Base-by-base conservation (phyloP, 179 eudicot genomes). In the Nepenthes alata region DNA sequence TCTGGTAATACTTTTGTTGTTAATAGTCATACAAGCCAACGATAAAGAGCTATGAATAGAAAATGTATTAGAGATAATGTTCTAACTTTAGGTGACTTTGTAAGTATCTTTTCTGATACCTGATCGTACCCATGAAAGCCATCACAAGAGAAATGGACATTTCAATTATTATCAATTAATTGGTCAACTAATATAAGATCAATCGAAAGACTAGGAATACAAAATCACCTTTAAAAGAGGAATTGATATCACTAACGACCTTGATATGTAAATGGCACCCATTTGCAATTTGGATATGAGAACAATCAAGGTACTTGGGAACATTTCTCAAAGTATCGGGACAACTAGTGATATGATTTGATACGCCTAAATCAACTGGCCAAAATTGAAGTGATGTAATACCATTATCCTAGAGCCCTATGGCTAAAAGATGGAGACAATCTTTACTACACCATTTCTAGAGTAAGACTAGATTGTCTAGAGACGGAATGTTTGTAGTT, bases 381-480 rank as follows among this genome's bases (percentile, higher is more conserved):
- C 37, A 56, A 25, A n/a, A 56, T 4, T 5, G 2, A 56, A 36
- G 35, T 9, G 9, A 6, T 4, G 38, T 6, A 56, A 9, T 25
- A 56, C 59, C 59, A 25, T 56, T 34, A 36, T 37, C 59, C 35
- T 56, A 37, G 13, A 56, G 38, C 39, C 59, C 39, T 25, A 56
- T 11, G 39, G 38, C 59, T n/a, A 6, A 56, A 5, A 35, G n/a
- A 37, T 12, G 0, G 39, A 34, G 35, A 35, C 35, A 35, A 56
- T 34, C 59, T 34, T 11, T 34, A 11, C 11, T 34, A 2, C 3
- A 56, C 39, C 59, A 56, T 56, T 14, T 35, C 39, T 14, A 11
- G 39, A 56, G 49, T 47, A 47, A 47, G 9, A 47, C 49, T 6
- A 47, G 49, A 47, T 5, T 47, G 49, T 47, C 11, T 0, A 47